Evolutionary conservation across 164 flowering plant species (phyloP).

Genomic region (Houttuynia cordata): DNA sequence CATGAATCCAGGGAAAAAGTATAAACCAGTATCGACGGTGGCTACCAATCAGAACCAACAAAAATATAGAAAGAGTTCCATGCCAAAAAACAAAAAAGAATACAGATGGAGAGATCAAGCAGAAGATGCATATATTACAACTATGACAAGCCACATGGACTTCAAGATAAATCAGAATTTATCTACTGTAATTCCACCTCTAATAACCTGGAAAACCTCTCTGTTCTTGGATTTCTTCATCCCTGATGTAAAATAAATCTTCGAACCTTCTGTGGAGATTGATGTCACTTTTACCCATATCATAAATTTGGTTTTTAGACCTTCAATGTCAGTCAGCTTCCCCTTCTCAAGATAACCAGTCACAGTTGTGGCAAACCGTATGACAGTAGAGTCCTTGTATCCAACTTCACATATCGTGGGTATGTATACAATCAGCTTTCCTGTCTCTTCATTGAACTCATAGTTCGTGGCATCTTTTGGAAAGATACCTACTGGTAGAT

Average conservation of each 20-base stretch:
- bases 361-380: conserved; percentile 61
- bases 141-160: not conserved
- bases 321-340: conserved; percentile 72
- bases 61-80: no score
- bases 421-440: conserved; percentile 70
- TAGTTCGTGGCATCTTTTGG: conserved; percentile 94
- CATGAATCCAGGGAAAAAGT: no score
- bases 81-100: no score
- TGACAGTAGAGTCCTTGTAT: conserved; percentile 71
- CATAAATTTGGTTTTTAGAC: conserved; percentile 78
- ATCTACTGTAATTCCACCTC: conserved; percentile 62
- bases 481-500: conserved; percentile 66
- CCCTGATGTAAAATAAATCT: conserved; percentile 62
- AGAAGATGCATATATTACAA: not conserved
- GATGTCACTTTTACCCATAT: conserved; percentile 83
- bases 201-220: conserved; percentile 67
- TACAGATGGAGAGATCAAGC: no score
- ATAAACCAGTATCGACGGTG: no score
- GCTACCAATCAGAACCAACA: no score
- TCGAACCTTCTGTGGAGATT: conserved; percentile 54
- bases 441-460: conserved; percentile 84
- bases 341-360: conserved; percentile 88
- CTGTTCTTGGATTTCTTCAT: conserved; percentile 60
- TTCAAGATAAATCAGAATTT: conserved; percentile 36
- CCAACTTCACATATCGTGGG: conserved; percentile 83